Conservation (phyloP, 2,329 filamentous ascomycete species). For the Scedosporium aurantiacum region DNA sequence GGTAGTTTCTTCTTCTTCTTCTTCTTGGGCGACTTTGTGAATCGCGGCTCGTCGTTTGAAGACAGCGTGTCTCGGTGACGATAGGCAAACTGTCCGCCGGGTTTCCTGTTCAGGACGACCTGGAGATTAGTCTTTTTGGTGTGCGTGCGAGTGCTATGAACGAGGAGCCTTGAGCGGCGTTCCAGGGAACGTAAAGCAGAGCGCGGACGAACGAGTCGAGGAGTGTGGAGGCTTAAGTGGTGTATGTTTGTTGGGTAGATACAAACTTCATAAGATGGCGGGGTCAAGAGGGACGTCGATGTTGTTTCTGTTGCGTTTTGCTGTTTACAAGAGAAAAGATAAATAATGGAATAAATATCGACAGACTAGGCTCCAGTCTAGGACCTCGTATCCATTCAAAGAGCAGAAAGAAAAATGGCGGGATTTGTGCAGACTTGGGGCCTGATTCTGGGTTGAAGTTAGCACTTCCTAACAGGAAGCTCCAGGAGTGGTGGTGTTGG, state of each 20-base stretch:
- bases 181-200: not conserved
- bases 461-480: not conserved
- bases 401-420: not conserved
- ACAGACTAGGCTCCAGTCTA: not conserved
- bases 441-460: not conserved
- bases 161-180: not conserved
- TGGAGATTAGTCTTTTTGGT: not conserved
- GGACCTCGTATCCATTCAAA: not conserved
- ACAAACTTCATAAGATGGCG: not conserved
- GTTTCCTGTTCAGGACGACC: not conserved
- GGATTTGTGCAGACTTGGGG: not conserved
- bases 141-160: not conserved
- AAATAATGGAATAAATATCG: not conserved
- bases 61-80: conserved; percentile 10
- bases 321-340: not conserved
- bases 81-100: conserved; percentile 6
- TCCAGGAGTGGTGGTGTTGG: not conserved
- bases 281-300: not conserved
- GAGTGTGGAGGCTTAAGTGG: not conserved
- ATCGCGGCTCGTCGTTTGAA: conserved; percentile 7
- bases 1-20: not conserved
- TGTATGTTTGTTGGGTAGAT: not conserved
- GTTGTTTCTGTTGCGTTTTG: not conserved
- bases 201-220: not conserved
- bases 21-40: conserved; percentile 5